Conservation (phyloP, 2,329 filamentous ascomycete genomes). For the Alternaria tenuissima region DNA sequence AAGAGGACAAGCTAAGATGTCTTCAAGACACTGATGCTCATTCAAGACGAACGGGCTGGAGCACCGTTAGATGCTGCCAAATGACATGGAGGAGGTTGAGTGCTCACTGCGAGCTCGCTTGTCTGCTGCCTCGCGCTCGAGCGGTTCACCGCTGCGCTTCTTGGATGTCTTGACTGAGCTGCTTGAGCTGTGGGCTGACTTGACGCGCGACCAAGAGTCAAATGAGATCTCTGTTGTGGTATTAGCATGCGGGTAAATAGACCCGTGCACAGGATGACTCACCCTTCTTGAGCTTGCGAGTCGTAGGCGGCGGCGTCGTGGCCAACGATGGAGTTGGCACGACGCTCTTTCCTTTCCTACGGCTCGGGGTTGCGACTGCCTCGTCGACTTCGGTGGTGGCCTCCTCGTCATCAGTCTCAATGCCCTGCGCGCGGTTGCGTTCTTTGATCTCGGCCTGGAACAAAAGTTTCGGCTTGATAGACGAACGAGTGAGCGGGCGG, state of each 20-base stretch:
- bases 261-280: slow-evolving; percentile 32
- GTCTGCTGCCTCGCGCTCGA: slow-evolving; percentile 36
- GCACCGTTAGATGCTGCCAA: slow-evolving; percentile 38
- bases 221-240: slow-evolving; percentile 55
- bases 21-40: neutral
- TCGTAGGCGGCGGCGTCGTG: slow-evolving; percentile 64
- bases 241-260: slow-evolving; percentile 8
- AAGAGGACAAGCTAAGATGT: slow-evolving; percentile 1
- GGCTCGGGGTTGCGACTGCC: slow-evolving; percentile 39
- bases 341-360: slow-evolving; percentile 55
- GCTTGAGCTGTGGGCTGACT: slow-evolving; percentile 54
- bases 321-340: slow-evolving; percentile 58
- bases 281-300: slow-evolving; percentile 68
- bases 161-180: slow-evolving; percentile 49
- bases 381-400: slow-evolving; percentile 63
- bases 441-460: slow-evolving; percentile 66
- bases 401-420: slow-evolving; percentile 65
- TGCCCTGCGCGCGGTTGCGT: slow-evolving; percentile 51
- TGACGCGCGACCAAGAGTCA: slow-evolving; percentile 73
- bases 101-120: slow-evolving; percentile 47
- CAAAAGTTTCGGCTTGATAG: slow-evolving; percentile 75
- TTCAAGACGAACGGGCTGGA: slow-evolving; percentile 27
- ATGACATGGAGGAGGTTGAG: slow-evolving; percentile 34
- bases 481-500: slow-evolving; percentile 70
- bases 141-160: slow-evolving; percentile 45